Conservation (phyloP, 345 rosid species). For the Viola odorata region DNA sequence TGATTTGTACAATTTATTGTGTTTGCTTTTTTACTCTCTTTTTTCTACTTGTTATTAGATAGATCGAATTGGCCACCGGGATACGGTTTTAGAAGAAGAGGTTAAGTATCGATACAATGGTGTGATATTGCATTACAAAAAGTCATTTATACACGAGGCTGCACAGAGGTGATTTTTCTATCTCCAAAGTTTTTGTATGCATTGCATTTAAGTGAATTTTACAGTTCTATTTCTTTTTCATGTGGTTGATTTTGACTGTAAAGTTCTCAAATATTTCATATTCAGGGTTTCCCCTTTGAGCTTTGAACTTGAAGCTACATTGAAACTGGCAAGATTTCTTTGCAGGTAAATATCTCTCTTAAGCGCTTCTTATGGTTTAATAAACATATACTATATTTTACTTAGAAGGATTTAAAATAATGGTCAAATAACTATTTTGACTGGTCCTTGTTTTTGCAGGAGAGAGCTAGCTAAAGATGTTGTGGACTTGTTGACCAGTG, state of each 20-base stretch:
- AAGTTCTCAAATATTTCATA: conserved; percentile 15
- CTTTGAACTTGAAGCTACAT: conserved; percentile 95
- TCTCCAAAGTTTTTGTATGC: background rate
- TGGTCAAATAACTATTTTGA: background rate
- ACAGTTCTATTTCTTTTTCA: background rate
- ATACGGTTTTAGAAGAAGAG: conserved; percentile 75
- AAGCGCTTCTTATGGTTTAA: background rate
- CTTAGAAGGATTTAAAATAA: background rate
- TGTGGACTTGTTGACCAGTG: conserved; percentile 80
- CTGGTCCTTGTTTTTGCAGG: conserved; percentile 41
- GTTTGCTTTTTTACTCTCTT: conserved; percentile 17
- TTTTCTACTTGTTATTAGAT: conserved; percentile 41
- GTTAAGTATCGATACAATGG: conserved; percentile 67
- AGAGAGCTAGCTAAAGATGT: conserved; percentile 84
- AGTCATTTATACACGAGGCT: conserved; percentile 90
- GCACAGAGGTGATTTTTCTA: conserved; percentile 64
- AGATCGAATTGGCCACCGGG: conserved; percentile 69
- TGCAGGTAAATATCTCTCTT: conserved; percentile 54
- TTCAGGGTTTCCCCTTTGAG: conserved; percentile 94
- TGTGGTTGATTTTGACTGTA: background rate
- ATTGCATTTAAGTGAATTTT: background rate
- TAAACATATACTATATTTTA: background rate
- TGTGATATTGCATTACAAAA: conserved; percentile 82
- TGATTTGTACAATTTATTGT: background rate
- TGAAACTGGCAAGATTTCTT: conserved; percentile 92